A percentile compares a stretch with the other conserved stretches of the same genome.
phyloP scores from a whole-genome alignment of 2,329 filamentous ascomycete genomes.

The Hymenoscyphus repandus region DNA sequence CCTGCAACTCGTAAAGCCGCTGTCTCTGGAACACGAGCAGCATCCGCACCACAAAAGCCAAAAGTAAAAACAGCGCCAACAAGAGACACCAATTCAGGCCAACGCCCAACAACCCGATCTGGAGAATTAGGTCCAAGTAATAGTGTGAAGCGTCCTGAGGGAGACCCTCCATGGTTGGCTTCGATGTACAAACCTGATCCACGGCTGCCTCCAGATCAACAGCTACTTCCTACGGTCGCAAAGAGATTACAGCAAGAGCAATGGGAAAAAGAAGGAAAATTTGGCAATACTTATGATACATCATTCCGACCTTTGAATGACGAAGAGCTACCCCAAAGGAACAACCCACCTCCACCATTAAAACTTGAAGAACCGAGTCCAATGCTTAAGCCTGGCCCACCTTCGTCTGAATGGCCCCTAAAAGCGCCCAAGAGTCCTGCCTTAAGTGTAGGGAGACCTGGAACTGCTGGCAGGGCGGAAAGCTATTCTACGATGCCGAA shows the following conservation, averaged over 20 bases:
- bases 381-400: constrained; percentile 28
- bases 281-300: constrained; percentile 78
- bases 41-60: constrained; percentile 39
- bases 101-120: constrained; percentile 57
- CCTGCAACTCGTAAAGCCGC: constrained; percentile 19
- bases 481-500: constrained; percentile 45
- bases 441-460: constrained; percentile 40
- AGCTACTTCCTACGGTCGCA: constrained; percentile 90
- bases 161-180: constrained; percentile 92
- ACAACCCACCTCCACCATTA: constrained; percentile 18
- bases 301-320: constrained; percentile 81
- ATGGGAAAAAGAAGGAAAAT: constrained; percentile 88
- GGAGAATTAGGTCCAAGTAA: constrained; percentile 44
- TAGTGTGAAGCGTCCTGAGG: constrained; percentile 67
- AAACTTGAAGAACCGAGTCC: constrained; percentile 27
- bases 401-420: constrained; percentile 55
- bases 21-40: constrained; percentile 26
- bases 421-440: constrained; percentile 44
- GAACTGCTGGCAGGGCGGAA: constrained; percentile 32
- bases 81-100: constrained; percentile 41
- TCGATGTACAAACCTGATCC: constrained; percentile 95
- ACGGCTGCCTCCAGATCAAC: constrained; percentile 86
- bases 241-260: constrained; percentile 87
- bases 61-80: constrained; percentile 57
- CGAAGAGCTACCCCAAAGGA: constrained; percentile 41